These are phyloP conservation scores for Neurospora tetrasperma DNA, from an alignment of 495 filamentous ascomycete genomes.

Conservation along the genomic window DNA sequence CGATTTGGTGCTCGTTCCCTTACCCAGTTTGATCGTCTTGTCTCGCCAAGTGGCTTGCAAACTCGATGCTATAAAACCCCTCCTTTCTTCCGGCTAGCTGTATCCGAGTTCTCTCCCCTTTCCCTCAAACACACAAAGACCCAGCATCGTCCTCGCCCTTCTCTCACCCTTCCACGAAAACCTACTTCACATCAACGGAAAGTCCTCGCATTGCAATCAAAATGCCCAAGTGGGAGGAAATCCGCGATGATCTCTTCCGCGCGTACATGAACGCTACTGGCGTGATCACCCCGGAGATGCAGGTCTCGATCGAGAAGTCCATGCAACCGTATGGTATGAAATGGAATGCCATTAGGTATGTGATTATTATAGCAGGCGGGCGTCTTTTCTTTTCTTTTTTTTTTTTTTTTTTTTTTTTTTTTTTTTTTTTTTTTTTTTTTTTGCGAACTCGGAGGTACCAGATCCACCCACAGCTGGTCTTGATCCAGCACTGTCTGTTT, in stretches of 20 bases:
- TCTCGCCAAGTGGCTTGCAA: not conserved
- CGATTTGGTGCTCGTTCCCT: not conserved
- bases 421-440: not conserved
- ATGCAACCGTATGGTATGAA: constrained; percentile 15
- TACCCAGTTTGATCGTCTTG: not conserved
- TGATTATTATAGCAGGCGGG: not conserved
- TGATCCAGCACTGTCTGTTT: not conserved
- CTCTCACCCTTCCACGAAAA: not conserved
- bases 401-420: too few relatives aligned
- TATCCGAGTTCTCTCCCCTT: not conserved
- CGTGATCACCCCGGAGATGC: constrained; percentile 20
- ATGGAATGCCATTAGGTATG: constrained; percentile 32
- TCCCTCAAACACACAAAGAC: not conserved
- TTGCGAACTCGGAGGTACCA: not conserved
- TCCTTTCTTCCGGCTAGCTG: not conserved
- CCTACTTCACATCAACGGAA: not conserved
- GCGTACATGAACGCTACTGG: constrained; percentile 10
- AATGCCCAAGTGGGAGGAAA: constrained; percentile 21
- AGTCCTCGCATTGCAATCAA: not conserved
- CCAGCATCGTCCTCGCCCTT: not conserved
- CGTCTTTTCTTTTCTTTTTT: not conserved
- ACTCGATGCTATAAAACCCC: not conserved
- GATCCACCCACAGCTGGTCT: not conserved
- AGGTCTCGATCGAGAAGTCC: constrained; percentile 14
- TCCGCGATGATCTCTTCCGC: constrained; percentile 23